Evolutionary conservation across 495 filamentous ascomycete genomes (phyloP).

Genomic region (Penicillium turbatum): DNA sequence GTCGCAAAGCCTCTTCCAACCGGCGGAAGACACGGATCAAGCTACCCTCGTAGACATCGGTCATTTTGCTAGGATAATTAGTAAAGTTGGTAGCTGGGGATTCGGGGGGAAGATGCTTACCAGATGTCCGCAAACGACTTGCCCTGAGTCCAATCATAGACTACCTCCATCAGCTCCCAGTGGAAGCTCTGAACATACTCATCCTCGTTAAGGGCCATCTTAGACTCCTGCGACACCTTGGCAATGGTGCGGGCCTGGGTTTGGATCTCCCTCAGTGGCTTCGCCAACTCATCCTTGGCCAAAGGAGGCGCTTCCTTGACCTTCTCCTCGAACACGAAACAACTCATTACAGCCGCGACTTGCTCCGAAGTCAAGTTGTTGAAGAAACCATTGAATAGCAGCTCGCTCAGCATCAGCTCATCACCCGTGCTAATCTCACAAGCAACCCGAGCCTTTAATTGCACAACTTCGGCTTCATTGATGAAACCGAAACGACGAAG

Average conservation of each 20-base stretch:
- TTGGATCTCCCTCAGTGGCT: conserved; percentile 81
- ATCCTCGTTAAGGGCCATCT: conserved; percentile 83
- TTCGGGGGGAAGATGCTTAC: conserved; percentile 46
- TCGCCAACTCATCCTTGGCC: conserved; percentile 70
- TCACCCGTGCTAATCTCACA: conserved; percentile 96
- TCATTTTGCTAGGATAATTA: conserved; percentile 73
- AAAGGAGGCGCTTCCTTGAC: conserved; percentile 63
- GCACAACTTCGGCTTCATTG: conserved; percentile 87
- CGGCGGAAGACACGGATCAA: conserved; percentile 94
- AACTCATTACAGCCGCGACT: conserved; percentile 76
- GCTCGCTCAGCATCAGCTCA: conserved; percentile 84
- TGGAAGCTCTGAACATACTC: conserved; percentile 87
- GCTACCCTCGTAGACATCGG: conserved; percentile 93
- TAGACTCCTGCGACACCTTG: conserved; percentile 90
- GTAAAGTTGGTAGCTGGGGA: conserved; percentile 2
- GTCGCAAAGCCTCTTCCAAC: conserved; percentile 89
- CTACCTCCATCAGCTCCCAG: conserved; percentile 92
- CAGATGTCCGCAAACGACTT: conserved; percentile 92
- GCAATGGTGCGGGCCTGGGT: conserved; percentile 78
- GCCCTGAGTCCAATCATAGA: conserved; percentile 90
- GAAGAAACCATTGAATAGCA: conserved; percentile 97
- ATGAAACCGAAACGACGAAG: conserved; percentile 93
- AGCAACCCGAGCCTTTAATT: conserved; percentile 91
- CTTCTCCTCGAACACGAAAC: conserved; percentile 97
- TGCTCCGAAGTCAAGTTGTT: conserved; percentile 88